Percentiles rank a stretch among this genome's conserved stretches.
Evolutionary conservation across 805 yeast species (phyloP).

Genomic region (Dipodascus geniculatus): DNA sequence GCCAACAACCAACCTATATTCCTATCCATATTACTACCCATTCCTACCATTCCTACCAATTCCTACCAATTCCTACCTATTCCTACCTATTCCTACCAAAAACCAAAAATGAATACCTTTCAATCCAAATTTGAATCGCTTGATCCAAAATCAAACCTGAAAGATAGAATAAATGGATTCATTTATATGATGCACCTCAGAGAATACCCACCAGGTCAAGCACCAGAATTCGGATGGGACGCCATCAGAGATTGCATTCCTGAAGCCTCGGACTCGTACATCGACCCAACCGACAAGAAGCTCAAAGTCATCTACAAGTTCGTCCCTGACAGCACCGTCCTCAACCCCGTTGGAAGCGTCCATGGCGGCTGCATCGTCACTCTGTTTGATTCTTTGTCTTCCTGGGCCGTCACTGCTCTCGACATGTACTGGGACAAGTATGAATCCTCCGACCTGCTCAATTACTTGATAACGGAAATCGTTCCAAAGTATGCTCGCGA

Average conservation of each 20-base stretch:
- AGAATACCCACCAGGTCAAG: not conserved
- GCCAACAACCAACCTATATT: too few species aligned
- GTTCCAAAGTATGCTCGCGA: slow-evolving; percentile 7
- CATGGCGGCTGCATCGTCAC: slow-evolving; percentile 27
- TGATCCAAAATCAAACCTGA: not conserved
- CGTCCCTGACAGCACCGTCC: slow-evolving; percentile 5
- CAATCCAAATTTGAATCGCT: not conserved
- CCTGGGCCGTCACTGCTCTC: slow-evolving; percentile 18
- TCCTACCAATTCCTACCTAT: too few species aligned
- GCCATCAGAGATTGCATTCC: not conserved
- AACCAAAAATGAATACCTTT: not conserved
- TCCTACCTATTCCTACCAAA: too few species aligned
- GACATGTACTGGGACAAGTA: slow-evolving; percentile 15
- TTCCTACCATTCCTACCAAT: too few species aligned
- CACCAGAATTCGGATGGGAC: not conserved
- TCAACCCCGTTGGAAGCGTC: slow-evolving; percentile 17
- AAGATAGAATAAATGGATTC: not conserved
- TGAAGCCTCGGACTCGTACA: not conserved
- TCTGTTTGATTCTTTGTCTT: slow-evolving; percentile 17
- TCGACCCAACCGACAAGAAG: not conserved
- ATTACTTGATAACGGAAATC: slow-evolving; percentile 4
- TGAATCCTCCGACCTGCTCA: slow-evolving; percentile 10
- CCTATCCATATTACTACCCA: too few species aligned
- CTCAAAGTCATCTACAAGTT: not conserved
- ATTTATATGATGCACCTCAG: not conserved